phyloP scores from a whole-genome alignment of 768 basidiomycete genomes.

The Butyriboletus loyo region DNA sequence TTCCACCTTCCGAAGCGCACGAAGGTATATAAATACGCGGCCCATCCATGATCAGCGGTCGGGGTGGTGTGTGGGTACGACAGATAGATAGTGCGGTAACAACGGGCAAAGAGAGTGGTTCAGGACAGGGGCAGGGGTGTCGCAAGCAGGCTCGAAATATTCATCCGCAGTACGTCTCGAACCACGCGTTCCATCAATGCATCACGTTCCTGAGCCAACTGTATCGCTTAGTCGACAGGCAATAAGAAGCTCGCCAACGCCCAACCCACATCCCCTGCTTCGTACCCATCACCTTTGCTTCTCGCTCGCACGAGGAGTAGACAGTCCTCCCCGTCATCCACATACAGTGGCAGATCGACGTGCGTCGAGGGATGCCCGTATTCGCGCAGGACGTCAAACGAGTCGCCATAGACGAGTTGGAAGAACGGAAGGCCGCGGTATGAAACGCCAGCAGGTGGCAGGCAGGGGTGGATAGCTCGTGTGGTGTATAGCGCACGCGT shows the following conservation, averaged over 20 bases:
- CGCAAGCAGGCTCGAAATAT: slow-evolving; percentile 13
- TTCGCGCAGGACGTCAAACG: slow-evolving; percentile 69
- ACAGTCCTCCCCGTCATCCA: slow-evolving; percentile 77
- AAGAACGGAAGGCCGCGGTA: slow-evolving; percentile 81
- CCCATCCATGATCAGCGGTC: neutral
- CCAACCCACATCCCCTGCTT: slow-evolving; percentile 63
- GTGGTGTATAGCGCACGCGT: slow-evolving; percentile 61
- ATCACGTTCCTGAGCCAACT: slow-evolving; percentile 1
- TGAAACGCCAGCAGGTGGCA: slow-evolving; percentile 57
- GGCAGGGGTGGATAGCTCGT: slow-evolving; percentile 64
- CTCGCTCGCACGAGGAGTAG: slow-evolving; percentile 65
- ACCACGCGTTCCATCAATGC: slow-evolving; percentile 1
- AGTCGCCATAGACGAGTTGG: slow-evolving; percentile 56
- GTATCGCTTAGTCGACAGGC: slow-evolving; percentile 42
- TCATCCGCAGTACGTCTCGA: neutral
- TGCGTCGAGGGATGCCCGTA: slow-evolving; percentile 77
- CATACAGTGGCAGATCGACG: slow-evolving; percentile 68
- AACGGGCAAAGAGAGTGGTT: neutral
- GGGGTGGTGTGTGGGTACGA: neutral
- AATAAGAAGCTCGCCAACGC: slow-evolving; percentile 78
- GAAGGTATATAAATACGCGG: neutral
- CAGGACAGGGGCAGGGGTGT: slow-evolving; percentile 9
- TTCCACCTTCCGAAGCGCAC: slow-evolving; percentile 2
- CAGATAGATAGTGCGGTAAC: slow-evolving; percentile 15
- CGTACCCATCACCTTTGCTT: slow-evolving; percentile 21